A percentile compares a stretch with the other conserved stretches of the same genome.
Evolutionary conservation across 1,284 basidiomycete species (phyloP).

Genomic region (Cronartium ribicola): DNA sequence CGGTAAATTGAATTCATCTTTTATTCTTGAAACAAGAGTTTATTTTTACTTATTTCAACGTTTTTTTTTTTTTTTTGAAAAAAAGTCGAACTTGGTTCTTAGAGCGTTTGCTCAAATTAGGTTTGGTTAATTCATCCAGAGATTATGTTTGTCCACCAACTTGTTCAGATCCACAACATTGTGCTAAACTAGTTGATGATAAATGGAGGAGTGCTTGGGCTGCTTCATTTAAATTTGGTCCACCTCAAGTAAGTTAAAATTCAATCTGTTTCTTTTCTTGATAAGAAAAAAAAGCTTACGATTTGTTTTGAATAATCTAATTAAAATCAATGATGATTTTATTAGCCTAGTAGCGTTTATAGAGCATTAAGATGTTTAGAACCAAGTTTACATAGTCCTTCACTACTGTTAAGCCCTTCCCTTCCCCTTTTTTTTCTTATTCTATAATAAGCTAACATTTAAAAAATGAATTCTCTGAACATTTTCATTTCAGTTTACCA

Average conservation of each 20-base stretch:
- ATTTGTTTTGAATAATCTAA: neutral
- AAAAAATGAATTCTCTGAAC: neutral
- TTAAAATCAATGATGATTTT: neutral
- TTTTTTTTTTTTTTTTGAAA: neutral
- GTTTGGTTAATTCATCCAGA: conserved; percentile 74
- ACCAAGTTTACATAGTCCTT: conserved; percentile 41
- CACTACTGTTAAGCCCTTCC: conserved; percentile 17
- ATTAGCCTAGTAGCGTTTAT: conserved; percentile 39
- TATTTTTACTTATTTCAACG: neutral
- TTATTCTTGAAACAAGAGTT: conserved; percentile 3
- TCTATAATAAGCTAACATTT: neutral
- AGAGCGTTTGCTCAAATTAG: conserved; percentile 85
- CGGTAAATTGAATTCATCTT: conserved; percentile 56
- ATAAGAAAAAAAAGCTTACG: neutral
- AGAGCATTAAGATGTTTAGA: conserved; percentile 39
- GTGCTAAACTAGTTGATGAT: conserved; percentile 83
- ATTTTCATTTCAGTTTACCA: conserved; percentile 10
- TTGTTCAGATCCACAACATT: conserved; percentile 72
- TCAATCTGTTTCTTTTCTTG: neutral
- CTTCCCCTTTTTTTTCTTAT: neutral
- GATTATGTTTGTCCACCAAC: conserved; percentile 71
- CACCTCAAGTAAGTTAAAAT: conserved; percentile 48
- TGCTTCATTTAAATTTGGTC: conserved; percentile 77
- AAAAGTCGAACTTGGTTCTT: conserved; percentile 81
- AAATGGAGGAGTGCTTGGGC: conserved; percentile 86